Base-by-base conservation (phyloP, 2,329 filamentous ascomycete species). In the Fusarium buharicum region DNA sequence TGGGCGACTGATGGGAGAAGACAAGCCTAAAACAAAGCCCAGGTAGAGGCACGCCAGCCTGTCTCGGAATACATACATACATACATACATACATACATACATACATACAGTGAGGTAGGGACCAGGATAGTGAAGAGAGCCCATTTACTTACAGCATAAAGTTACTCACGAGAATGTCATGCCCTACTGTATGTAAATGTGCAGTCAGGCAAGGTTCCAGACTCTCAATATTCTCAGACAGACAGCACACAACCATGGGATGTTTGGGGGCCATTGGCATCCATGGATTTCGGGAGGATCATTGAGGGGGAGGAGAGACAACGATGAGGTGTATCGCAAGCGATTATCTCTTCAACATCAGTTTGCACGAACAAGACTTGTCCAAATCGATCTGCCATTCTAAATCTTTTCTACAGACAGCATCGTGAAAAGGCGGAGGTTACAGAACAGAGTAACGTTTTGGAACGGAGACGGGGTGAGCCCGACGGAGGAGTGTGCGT, bases 151-250 rank as follows among this genome's bases (percentile, higher is more conserved):
- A 38, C 50, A 54, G 50, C 46, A 50, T 59, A 61, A 51, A 64
- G 59, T 58, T 58, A 60, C 54, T 60, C 56, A 53, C 53, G 45
- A 64, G 50, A 59, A 57, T 51, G 41, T 44, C 44, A 53, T 55
- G 59, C 49, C 33, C 48, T 49, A 53, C 43, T 28, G 53, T 33
- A 33, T 37, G 28, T 50, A 28, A 33, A 53, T 14, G 55, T 50
- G 33, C 13, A 28, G 10, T 11, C 27, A 28, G 22, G 14, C 18
- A 39, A 47, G 51, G 52, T 50, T 68, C 62, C 67, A 66, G 64
- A 51, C 59, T 64, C 46, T n/a, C n/a, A 50, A 56, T 62, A 66
- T 55, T 56, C n/a, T n/a, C n/a, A n/a, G 36, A 50, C 62, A 50
- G 44, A 54, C 49, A 59, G 40, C 22, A 12, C 56, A 36, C 55